Conservation (phyloP, 1,284 basidiomycete species). For the Lignosus rhinocerotis region DNA sequence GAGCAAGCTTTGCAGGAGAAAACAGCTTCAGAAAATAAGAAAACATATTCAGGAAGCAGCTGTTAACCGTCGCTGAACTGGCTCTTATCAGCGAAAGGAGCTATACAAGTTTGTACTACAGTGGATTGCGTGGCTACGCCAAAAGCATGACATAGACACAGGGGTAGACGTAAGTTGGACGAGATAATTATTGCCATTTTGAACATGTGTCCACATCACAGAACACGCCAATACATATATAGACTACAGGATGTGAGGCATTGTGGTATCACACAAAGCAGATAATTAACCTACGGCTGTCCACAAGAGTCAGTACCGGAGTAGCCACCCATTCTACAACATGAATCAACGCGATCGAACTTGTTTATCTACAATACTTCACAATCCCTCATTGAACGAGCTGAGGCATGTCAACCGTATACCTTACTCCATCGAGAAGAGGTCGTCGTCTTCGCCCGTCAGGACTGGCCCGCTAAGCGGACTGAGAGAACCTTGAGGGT, state of each 20-base stretch:
- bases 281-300: constrained; percentile 11
- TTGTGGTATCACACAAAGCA: constrained; percentile 10
- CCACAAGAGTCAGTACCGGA: constrained; percentile 5
- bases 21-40: too few species aligned
- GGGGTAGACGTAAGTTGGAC: too few species aligned
- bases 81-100: too few species aligned
- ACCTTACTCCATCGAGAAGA: constrained; percentile 62
- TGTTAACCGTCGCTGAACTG: too few species aligned
- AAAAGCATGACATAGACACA: too few species aligned
- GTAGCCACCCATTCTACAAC: constrained; percentile 10
- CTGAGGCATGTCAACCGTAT: background rate
- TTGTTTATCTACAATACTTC: constrained; percentile 10
- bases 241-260: constrained; percentile 3
- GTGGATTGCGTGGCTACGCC: too few species aligned
- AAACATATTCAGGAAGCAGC: too few species aligned
- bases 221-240: background rate
- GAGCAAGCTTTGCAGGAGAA: too few species aligned
- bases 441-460: constrained; percentile 61
- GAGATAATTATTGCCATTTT: background rate
- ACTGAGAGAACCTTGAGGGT: constrained; percentile 42
- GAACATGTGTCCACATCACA: background rate
- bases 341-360: background rate
- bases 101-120: too few species aligned
- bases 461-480: constrained; percentile 59
- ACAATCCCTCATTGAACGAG: background rate